A percentile compares a stretch with the other conserved stretches of the same genome.
These are phyloP conservation scores for Quercus alba DNA, from an alignment of 306 rosid genomes.

Conservation along the genomic window DNA sequence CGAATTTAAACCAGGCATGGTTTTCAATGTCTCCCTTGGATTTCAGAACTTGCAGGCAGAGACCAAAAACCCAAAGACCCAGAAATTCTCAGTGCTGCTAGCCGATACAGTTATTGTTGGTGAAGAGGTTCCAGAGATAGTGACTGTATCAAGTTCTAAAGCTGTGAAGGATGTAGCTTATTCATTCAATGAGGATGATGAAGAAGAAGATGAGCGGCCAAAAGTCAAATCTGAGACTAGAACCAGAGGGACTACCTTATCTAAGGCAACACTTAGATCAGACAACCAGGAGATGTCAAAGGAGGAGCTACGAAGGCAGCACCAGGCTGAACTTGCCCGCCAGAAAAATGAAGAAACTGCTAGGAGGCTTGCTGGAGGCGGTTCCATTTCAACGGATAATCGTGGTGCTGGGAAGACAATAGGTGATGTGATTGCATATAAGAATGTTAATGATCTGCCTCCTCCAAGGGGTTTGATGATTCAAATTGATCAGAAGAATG, in stretches of 20 bases:
- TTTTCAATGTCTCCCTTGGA: conserved; percentile 84
- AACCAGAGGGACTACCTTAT: conserved; percentile 44
- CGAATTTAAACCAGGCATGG: conserved; percentile 76
- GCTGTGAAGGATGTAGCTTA: conserved; percentile 82
- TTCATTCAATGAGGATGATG: conserved; percentile 85
- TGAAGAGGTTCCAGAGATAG: conserved; percentile 68
- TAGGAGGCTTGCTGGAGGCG: conserved; percentile 91
- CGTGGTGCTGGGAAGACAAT: conserved; percentile 52
- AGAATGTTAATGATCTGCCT: conserved; percentile 77
- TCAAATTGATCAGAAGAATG: conserved; percentile 87
- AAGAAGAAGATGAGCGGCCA: conserved; percentile 54
- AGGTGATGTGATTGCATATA: conserved; percentile 78
- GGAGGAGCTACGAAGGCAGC: conserved; percentile 94
- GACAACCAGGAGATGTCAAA: conserved; percentile 90
- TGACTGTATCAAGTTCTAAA: conserved; percentile 64
- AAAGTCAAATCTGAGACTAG: conserved; percentile 33
- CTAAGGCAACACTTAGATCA: conserved; percentile 87
- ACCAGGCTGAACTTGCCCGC: conserved; percentile 97
- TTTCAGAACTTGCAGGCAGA: conserved; percentile 69
- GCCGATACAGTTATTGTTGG: conserved; percentile 72
- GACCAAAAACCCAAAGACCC: conserved; percentile 48
- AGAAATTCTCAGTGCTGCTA: conserved; percentile 68
- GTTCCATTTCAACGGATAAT: conserved; percentile 49
- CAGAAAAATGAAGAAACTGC: conserved; percentile 98
- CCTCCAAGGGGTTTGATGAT: conserved; percentile 83